Conservation (phyloP, 352 stramenopile species). For the Phytophthora syringae region DNA sequence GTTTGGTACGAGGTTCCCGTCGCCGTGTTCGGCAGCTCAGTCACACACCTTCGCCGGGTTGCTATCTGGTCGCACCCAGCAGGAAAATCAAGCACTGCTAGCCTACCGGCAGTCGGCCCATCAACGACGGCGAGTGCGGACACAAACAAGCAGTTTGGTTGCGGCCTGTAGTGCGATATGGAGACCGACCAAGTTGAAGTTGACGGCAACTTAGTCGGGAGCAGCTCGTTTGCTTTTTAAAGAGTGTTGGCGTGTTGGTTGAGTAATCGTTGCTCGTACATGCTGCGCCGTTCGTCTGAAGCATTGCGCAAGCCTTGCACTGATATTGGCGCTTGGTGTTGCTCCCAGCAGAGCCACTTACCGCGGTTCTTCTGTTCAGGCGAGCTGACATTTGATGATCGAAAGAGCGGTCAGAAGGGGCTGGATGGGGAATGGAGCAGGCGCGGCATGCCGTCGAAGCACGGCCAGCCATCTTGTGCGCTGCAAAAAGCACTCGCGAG, state of each 20-base stretch:
- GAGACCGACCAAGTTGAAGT: too few relatives aligned
- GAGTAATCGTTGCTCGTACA: too few relatives aligned
- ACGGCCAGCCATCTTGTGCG: background rate
- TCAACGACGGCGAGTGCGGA: too few relatives aligned
- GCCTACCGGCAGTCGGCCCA: too few relatives aligned
- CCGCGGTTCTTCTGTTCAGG: conserved; percentile 3
- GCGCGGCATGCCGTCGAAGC: background rate
- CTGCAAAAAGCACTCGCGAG: conserved; percentile 13
- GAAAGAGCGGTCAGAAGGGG: conserved; percentile 8
- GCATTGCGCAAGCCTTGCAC: background rate
- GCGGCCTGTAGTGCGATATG: too few relatives aligned
- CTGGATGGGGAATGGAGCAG: too few relatives aligned
- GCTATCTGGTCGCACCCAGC: background rate
- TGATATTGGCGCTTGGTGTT: background rate
- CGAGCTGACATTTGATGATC: conserved; percentile 13
- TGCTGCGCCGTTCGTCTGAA: too few relatives aligned
- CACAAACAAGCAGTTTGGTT: too few relatives aligned
- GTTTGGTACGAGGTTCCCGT: conserved; percentile 3
- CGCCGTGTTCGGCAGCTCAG: background rate
- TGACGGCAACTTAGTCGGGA: too few relatives aligned
- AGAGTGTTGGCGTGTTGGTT: too few relatives aligned
- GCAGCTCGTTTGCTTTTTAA: too few relatives aligned
- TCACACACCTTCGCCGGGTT: background rate
- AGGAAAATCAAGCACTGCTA: too few relatives aligned
- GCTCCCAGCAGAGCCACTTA: background rate